Percentiles rank a stretch among this genome's conserved stretches.
Evolutionary conservation across 2,329 filamentous ascomycete species (phyloP).

Genomic region (Ophiosphaerella herpotricha): DNA sequence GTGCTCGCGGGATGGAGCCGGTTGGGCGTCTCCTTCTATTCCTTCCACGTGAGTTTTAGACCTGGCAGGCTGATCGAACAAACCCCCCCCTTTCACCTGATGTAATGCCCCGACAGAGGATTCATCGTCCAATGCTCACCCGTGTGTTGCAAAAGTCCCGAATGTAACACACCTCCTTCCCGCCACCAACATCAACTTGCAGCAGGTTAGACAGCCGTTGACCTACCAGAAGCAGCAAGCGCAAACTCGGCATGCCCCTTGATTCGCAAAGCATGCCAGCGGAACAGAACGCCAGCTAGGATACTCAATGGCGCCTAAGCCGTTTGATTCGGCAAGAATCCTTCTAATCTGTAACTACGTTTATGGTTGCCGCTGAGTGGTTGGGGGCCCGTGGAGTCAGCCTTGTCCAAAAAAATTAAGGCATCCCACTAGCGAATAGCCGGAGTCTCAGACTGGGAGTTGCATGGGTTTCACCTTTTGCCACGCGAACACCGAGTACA

Average conservation of each 20-base stretch:
- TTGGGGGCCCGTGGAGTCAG: constrained; percentile 32
- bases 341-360: constrained; percentile 2
- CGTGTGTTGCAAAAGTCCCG: not conserved
- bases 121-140: constrained; percentile 3
- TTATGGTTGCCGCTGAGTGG: constrained; percentile 6
- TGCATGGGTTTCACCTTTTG: constrained; percentile 19
- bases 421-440: constrained; percentile 37
- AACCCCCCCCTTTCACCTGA: constrained; percentile 3
- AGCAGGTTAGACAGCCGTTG: not conserved
- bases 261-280: constrained; percentile 15
- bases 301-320: constrained; percentile 2
- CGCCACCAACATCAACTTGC: constrained; percentile 4
- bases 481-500: constrained; percentile 20
- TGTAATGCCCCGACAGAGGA: constrained; percentile 10
- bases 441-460: constrained; percentile 32
- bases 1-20: constrained; percentile 28
- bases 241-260: constrained; percentile 6
- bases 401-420: constrained; percentile 37
- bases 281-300: constrained; percentile 8
- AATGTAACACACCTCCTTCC: not conserved
- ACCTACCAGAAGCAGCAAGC: constrained; percentile 2
- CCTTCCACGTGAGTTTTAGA: not conserved
- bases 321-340: constrained; percentile 8
- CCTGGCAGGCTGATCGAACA: not conserved
- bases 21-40: constrained; percentile 13